These are phyloP conservation scores for Violaceomyces palustris DNA, from an alignment of 1,284 basidiomycete genomes.

Conservation along the genomic window DNA sequence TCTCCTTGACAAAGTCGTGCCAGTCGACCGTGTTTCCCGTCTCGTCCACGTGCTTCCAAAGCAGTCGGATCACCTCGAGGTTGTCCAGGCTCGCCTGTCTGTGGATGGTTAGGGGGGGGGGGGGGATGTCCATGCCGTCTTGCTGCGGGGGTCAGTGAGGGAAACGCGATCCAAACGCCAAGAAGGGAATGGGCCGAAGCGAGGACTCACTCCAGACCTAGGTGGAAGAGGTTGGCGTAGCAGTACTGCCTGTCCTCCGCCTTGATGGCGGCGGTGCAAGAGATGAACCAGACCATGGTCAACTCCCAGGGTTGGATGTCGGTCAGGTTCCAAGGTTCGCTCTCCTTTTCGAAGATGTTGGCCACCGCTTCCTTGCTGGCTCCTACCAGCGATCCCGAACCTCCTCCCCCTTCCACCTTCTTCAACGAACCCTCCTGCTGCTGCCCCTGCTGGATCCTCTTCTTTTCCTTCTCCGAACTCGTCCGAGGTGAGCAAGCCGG, in stretches of 20 bases:
- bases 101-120: too few species aligned
- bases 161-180: neutral
- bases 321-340: too few species aligned
- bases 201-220: conserved; percentile 18
- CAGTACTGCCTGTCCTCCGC: conserved; percentile 14
- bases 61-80: conserved; percentile 20
- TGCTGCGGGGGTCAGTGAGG: neutral
- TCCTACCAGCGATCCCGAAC: too few species aligned
- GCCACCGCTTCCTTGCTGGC: too few species aligned
- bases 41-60: conserved; percentile 25
- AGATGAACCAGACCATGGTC: conserved; percentile 38
- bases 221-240: conserved; percentile 23
- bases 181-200: neutral
- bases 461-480: too few species aligned
- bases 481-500: too few species aligned
- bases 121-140: too few species aligned
- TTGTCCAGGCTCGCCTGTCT: conserved; percentile 23
- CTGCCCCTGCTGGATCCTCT: too few species aligned
- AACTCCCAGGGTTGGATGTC: conserved; percentile 34
- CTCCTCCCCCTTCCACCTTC: too few species aligned
- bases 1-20: conserved; percentile 22
- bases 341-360: too few species aligned
- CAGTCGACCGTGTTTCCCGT: conserved; percentile 29
- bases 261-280: conserved; percentile 22
- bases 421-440: too few species aligned